These are phyloP conservation scores for Monilinia fructigena DNA, from an alignment of 2,329 filamentous ascomycete species.

Conservation along the genomic window DNA sequence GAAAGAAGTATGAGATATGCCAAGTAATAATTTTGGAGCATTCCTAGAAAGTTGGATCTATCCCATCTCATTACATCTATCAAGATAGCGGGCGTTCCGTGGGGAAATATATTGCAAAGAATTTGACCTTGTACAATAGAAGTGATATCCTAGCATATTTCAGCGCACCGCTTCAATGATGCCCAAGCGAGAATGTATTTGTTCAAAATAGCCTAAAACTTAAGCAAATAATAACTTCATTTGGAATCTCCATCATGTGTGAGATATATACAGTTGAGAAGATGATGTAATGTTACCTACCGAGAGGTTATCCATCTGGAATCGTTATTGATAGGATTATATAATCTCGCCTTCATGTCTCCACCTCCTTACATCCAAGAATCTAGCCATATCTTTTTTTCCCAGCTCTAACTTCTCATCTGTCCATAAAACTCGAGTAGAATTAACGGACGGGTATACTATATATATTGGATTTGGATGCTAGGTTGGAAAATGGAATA, in stretches of 20 bases:
- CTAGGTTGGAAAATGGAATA: no score
- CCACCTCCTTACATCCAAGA: no score
- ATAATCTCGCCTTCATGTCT: no score
- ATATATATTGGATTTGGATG: no score
- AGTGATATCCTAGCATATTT: constrained; percentile 2
- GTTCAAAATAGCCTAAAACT: background rate
- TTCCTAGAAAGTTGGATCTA: constrained; percentile 18
- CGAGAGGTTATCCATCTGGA: no score
- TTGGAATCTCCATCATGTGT: background rate
- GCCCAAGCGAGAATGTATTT: constrained; percentile 8
- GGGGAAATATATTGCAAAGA: background rate
- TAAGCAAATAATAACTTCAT: background rate
- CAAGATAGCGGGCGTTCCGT: constrained; percentile 5
- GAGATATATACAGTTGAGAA: no score
- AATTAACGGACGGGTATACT: no score
- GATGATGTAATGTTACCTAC: background rate
- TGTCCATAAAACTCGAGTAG: no score
- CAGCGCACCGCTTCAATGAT: background rate
- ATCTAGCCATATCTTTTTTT: no score
- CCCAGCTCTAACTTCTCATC: no score
- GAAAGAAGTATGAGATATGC: background rate
- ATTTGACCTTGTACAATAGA: constrained; percentile 20
- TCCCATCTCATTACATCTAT: constrained; percentile 13
- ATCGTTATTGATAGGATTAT: no score
- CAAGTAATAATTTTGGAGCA: constrained; percentile 4